Evolutionary conservation across 1,284 basidiomycete genomes (phyloP).

Genomic region (Meira nashicola): DNA sequence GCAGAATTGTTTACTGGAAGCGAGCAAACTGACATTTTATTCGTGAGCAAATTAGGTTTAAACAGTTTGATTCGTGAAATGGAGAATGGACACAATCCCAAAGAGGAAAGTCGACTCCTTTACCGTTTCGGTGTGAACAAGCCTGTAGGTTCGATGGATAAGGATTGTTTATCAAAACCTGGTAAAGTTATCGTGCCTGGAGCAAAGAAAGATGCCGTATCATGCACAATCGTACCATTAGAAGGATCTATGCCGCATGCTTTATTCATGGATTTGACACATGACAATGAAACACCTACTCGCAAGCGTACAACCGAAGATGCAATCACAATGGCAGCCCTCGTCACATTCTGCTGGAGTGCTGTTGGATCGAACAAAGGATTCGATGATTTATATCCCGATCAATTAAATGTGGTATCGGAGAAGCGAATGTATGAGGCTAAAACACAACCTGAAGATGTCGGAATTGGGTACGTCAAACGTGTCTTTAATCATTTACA

Average conservation of each 20-base stretch:
- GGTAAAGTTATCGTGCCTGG: slow-evolving; percentile 58
- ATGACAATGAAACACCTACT: slow-evolving; percentile 47
- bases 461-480: slow-evolving; percentile 36
- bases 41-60: slow-evolving; percentile 45
- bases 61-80: slow-evolving; percentile 47
- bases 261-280: slow-evolving; percentile 48
- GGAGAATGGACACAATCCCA: slow-evolving; percentile 45
- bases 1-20: slow-evolving; percentile 95
- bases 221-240: slow-evolving; percentile 27
- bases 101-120: slow-evolving; percentile 43
- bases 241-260: slow-evolving; percentile 42
- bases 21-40: slow-evolving; percentile 66
- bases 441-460: slow-evolving; percentile 22
- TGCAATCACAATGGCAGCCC: slow-evolving; percentile 46
- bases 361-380: slow-evolving; percentile 46
- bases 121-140: slow-evolving; percentile 48
- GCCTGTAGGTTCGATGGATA: slow-evolving; percentile 46
- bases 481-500: slow-evolving; percentile 45
- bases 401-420: slow-evolving; percentile 37
- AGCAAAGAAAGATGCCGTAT: background rate
- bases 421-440: slow-evolving; percentile 36
- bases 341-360: slow-evolving; percentile 46
- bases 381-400: slow-evolving; percentile 45
- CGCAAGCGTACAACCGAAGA: slow-evolving; percentile 45
- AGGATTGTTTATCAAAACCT: slow-evolving; percentile 28